Base-by-base conservation (phyloP, 768 basidiomycete genomes). In the Mycena haematopus region DNA sequence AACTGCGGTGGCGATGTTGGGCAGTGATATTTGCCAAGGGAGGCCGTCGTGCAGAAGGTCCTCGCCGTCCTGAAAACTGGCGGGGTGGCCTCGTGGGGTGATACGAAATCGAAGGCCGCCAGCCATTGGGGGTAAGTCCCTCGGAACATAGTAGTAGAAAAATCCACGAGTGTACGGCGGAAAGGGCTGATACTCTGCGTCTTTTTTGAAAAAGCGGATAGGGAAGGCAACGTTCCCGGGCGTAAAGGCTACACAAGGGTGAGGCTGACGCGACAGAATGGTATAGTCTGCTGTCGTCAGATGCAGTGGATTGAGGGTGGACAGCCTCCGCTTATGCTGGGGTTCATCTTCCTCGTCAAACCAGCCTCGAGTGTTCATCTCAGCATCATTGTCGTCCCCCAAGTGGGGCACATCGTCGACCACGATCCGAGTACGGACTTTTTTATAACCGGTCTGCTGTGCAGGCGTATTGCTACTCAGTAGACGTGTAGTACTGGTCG, bases 61-160 rank as follows among this genome's bases (percentile, higher is more conserved):
- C n/a, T 17, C 8, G 7, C 62, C 62, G 11, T 40, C 29, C 17
- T 44, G 9, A 15, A 63, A 63, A 38, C 31, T 58, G 2, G 29
- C 15, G 9, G 63, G 57, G 17, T 46, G 45, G 53, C 46, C 31
- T 3, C 38, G 17, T 10, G 51, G 33, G 22, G 63, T 59, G 49
- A 63, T 50, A 29, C 62, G 56, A 31, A 63, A 63, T 44, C 62
- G 62, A 15, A 63, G 31, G 21, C 62, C 62, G 22, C 52, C 52
- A 1, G 62, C 57, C 38, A 59, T 29, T 6, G 57, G 35, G 36
- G 52, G 56, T 22, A 58, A 24, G 45, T 55, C 27, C 11, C 14
- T 38, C 7, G 45, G 52, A 17, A 15, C 19, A 44, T 49, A 13
- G 40, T 55, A 63, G 38, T 63, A 63, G 14, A 63, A 33, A n/a